phyloP scores from a whole-genome alignment of 805 yeast genomes.

The Lipomyces mesembrius region DNA sequence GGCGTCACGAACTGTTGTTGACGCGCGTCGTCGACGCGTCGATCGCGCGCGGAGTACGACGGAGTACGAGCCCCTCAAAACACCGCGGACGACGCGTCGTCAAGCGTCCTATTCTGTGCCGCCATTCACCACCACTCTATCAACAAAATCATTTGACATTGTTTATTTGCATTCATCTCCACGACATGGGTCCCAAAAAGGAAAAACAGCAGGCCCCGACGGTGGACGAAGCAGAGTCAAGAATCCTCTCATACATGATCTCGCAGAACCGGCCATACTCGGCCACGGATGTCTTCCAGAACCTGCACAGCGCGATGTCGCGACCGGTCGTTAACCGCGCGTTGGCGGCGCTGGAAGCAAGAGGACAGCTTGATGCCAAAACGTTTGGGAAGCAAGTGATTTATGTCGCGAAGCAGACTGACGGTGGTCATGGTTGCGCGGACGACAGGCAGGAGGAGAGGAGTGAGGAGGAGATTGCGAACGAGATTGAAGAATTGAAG shows the following conservation, averaged over 20 bases:
- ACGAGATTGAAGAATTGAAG: constrained; percentile 3
- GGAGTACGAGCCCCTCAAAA: not conserved
- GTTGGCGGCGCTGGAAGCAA: constrained; percentile 29
- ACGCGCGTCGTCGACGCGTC: constrained; percentile 3
- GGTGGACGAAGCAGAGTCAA: constrained; percentile 18
- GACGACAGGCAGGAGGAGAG: not conserved
- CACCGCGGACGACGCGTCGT: not conserved
- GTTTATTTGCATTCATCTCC: not conserved
- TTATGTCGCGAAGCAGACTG: constrained; percentile 30
- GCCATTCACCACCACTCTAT: not conserved
- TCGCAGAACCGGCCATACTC: constrained; percentile 38
- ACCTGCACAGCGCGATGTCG: constrained; percentile 30
- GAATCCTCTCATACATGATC: constrained; percentile 29
- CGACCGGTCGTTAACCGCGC: constrained; percentile 30
- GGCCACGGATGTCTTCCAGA: constrained; percentile 33
- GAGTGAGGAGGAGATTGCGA: constrained; percentile 11
- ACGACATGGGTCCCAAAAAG: constrained; percentile 16
- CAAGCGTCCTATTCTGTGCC: too few species aligned
- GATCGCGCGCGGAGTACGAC: not conserved
- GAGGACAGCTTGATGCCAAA: constrained; percentile 27
- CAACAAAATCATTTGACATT: not conserved
- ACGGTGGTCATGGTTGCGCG: not conserved
- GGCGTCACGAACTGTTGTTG: too few species aligned
- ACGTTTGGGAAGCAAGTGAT: constrained; percentile 35
- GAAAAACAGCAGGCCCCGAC: constrained; percentile 7